Base-by-base conservation (phyloP, 805 yeast species). In the Nakazawaea wickerhamii region DNA sequence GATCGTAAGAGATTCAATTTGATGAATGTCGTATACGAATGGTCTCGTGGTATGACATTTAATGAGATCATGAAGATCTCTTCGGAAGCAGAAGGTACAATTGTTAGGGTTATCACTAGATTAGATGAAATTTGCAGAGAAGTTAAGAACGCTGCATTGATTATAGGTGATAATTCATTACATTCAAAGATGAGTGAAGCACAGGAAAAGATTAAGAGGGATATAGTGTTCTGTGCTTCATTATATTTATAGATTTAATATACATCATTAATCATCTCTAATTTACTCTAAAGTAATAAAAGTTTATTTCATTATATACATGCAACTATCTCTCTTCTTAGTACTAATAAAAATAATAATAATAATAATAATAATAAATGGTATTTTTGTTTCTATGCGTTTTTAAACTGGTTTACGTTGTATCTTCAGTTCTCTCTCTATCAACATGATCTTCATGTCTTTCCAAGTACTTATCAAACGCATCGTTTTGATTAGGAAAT, bases 191-290 rank as follows among this genome's bases (percentile, higher is more conserved):
- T 93, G 93, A 71, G 79, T 17, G 83, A 78, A 43, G 96, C 97
- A 0, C 98, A 91, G 63, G 98, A 93, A 58, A 77, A 79, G 60
- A 93, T 93, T 58, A 91, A 91, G 64, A 79, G 99, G 54, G 99
- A 93, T 60, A 93, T 93, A 52, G 98, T 93, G 0, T 93, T 93
- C 64, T 93, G 98, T 59, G 97, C 98, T 4, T 85, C 96, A 44
- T 73, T 93, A 47, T 93, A 93, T 58, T 30, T 43, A 8, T 35
- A 21, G 15, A 27, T 18, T 13, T 27, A 14, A n/a, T 17, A 21
- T 5, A 22, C 9, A 9, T 5, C 4, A 6, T 23, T 8, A 17
- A 23, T 23, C 30, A 17, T 14, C 30, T 11, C 18, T 17, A 21
- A 17, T 7, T 25, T 15, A 19, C 19, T 25, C 39, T 19, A 11